Evolutionary conservation across 495 filamentous ascomycete genomes (phyloP), one percentile per base, ranked within the genome.

Genomic region (Penicillium lagena): DNA sequence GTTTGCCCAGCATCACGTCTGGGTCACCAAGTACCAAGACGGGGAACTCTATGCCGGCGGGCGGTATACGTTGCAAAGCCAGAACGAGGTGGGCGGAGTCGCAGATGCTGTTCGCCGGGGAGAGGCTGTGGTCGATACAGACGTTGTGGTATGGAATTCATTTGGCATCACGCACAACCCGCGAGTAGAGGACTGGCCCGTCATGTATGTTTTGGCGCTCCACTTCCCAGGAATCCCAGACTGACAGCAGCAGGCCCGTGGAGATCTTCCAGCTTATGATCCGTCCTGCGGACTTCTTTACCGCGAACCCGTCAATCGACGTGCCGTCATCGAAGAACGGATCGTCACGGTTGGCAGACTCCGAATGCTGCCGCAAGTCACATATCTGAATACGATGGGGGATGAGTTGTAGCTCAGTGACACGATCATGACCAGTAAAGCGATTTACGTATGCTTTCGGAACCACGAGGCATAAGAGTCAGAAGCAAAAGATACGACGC

Each of bases 1-100:
- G 60, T 96, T 93, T 54, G 86, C 87, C 0, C 87, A 91, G 56
- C 85, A 86, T 49, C 85, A 88, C 50, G 72, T 96, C 36, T 96
- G 90, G 72, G 82, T 94, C 4, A 91, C 88, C 0, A 77, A 79
- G 29, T 82, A 95, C 64, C 71, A 66, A 7, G 90, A 95, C 34
- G 79, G 72, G 7, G 91, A 96, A 64, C 68, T 95, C 5, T 96
- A 82, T 55, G 83, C 91, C 0, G 90, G 84, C 13, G 90, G 90
- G 1, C 76, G 81, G 47, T 96, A 91, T 60, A 96, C 91, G 1
- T 87, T 95, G 50, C 90, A 96, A 67, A 86, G 82, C 22, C 63
- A 67, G 42, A 37, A 49, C 12, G 70, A 73, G 37, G 67, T 83
- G 9, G 83, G 80, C 11, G 87, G 86, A 4, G 72, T 76, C 3